Conservation (phyloP, 148 eudicot genomes). For the Arctostaphylos glauca region DNA sequence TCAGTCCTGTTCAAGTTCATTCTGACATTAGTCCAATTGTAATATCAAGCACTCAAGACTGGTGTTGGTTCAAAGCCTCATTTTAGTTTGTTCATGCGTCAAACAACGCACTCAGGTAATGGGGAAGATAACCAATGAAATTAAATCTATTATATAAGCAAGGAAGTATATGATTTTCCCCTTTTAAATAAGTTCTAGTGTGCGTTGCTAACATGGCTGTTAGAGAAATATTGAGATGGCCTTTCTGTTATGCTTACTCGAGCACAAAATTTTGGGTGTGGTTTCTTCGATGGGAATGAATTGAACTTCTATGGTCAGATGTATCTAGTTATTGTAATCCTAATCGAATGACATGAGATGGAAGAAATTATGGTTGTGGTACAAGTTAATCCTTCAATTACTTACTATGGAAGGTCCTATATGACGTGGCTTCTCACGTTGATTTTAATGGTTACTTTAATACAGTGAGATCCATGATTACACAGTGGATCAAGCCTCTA, state of each 20-base stretch:
- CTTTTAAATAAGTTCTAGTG: no score
- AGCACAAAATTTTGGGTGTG: not conserved
- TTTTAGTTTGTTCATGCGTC: not conserved
- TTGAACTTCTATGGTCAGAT: not conserved
- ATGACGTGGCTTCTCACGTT: not conserved
- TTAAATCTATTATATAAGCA: not conserved
- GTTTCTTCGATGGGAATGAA: not conserved
- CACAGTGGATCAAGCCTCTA: no score
- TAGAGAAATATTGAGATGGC: no score
- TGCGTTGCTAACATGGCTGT: no score
- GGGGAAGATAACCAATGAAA: not conserved
- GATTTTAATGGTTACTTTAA: not conserved
- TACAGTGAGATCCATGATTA: not conserved
- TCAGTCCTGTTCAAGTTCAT: not conserved
- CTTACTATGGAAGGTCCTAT: not conserved
- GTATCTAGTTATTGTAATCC: no score
- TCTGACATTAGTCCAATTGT: not conserved
- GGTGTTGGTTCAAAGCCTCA: not conserved
- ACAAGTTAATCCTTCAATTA: not conserved
- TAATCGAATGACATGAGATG: no score
- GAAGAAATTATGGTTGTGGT: no score
- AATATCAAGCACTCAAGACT: not conserved
- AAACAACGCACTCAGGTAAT: not conserved
- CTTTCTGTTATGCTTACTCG: no score
- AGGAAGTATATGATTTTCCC: not conserved